These are phyloP conservation scores for Peniophora sp. DNA, from an alignment of 1,284 basidiomycete species.

Conservation along the genomic window DNA sequence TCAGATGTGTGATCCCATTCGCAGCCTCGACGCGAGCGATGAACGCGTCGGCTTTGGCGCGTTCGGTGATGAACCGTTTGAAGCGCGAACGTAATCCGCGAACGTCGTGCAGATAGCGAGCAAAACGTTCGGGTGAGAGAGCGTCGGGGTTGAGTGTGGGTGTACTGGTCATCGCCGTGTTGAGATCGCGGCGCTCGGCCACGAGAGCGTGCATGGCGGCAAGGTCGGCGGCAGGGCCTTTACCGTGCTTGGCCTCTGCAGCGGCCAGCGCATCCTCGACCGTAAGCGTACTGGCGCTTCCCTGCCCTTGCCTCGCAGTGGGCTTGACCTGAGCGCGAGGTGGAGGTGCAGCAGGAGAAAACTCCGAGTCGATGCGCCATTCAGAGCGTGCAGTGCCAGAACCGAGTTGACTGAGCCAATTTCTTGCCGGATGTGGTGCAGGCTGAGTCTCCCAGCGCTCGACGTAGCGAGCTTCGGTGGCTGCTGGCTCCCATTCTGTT, in stretches of 20 bases:
- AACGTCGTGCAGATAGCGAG: constrained; percentile 46
- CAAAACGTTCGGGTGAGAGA: constrained; percentile 42
- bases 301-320: neutral
- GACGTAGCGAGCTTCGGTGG: constrained; percentile 55
- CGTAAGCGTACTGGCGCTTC: neutral
- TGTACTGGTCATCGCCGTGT: neutral
- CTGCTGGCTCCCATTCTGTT: constrained; percentile 65
- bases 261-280: neutral
- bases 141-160: constrained; percentile 18
- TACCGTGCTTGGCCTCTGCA: constrained; percentile 3
- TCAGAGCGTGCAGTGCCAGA: constrained; percentile 22
- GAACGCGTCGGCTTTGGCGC: constrained; percentile 4
- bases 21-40: neutral
- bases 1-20: constrained; percentile 12
- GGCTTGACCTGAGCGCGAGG: neutral
- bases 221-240: neutral
- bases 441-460: constrained; percentile 54
- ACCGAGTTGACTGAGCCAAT: constrained; percentile 25
- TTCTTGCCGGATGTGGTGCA: constrained; percentile 30
- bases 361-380: constrained; percentile 46
- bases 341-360: constrained; percentile 13
- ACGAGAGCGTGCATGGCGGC: neutral
- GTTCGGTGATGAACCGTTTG: constrained; percentile 29
- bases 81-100: constrained; percentile 51
- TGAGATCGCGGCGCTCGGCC: constrained; percentile 3